These are phyloP conservation scores for Talaromyces sp. DNA, from an alignment of 2,329 filamentous ascomycete species.

Conservation along the genomic window DNA sequence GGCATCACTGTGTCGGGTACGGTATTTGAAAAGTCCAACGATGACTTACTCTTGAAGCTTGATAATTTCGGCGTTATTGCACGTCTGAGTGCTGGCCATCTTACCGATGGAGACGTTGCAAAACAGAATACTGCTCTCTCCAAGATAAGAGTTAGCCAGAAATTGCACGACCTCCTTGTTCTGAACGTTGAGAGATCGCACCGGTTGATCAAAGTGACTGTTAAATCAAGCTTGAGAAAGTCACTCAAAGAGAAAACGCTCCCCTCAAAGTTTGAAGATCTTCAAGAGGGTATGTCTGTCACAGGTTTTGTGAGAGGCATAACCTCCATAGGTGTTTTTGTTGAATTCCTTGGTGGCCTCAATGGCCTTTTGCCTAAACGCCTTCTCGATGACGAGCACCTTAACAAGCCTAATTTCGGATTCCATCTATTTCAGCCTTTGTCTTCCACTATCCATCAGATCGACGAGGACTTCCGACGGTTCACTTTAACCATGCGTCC, in stretches of 20 bases:
- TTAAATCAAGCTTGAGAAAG: conserved; percentile 76
- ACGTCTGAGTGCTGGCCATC: conserved; percentile 67
- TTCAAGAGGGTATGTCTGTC: conserved; percentile 62
- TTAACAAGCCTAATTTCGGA: conserved; percentile 68
- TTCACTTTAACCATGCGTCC: conserved; percentile 61
- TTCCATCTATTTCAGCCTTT: conserved; percentile 72
- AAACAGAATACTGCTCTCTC: conserved; percentile 74
- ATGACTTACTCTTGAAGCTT: conserved; percentile 72
- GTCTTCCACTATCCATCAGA: conserved; percentile 63
- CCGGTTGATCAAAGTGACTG: conserved; percentile 68
- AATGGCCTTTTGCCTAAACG: conserved; percentile 75
- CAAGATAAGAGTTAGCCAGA: conserved; percentile 78
- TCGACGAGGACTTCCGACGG: conserved; percentile 64
- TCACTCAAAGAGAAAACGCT: conserved; percentile 68
- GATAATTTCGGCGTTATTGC: conserved; percentile 70
- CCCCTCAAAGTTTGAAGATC: conserved; percentile 65
- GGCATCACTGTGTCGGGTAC: conserved; percentile 72
- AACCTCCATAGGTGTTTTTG: conserved; percentile 72
- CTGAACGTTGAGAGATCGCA: conserved; percentile 79
- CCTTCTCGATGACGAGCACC: conserved; percentile 66
- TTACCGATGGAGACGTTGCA: conserved; percentile 75
- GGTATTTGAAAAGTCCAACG: conserved; percentile 73
- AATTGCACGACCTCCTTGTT: conserved; percentile 72
- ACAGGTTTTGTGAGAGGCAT: conserved; percentile 83
- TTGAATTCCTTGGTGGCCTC: conserved; percentile 77